Percentiles rank a stretch among this genome's conserved stretches.
phyloP scores from a whole-genome alignment of 345 rosid genomes.

The Acer negundo region DNA sequence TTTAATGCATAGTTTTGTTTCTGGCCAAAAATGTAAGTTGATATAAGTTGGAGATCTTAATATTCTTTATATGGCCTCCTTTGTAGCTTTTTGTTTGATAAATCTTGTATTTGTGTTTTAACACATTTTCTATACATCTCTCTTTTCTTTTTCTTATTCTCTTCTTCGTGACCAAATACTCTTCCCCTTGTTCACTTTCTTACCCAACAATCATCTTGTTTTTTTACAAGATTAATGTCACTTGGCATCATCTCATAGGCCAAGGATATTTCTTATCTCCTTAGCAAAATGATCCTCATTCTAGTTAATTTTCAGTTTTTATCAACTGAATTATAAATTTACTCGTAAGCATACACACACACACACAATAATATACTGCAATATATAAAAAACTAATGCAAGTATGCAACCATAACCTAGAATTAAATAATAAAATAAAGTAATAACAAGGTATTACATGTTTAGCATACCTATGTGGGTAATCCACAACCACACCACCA shows the following conservation, averaged over 20 bases:
- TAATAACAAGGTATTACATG: not conserved
- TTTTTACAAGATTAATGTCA: not conserved
- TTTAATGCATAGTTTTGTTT: not conserved
- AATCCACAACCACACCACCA: slow-evolving; percentile 91
- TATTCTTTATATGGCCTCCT: not conserved
- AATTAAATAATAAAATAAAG: not conserved
- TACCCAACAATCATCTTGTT: not conserved
- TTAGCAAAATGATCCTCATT: not conserved
- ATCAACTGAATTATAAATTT: not conserved
- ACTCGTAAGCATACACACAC: too few species aligned
- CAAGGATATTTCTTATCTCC: not conserved
- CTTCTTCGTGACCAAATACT: not conserved
- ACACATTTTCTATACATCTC: not conserved
- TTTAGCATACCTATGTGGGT: slow-evolving; percentile 75
- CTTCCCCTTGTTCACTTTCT: not conserved
- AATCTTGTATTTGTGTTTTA: not conserved
- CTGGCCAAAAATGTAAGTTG: not conserved
- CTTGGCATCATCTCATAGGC: not conserved
- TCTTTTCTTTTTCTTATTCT: too few species aligned
- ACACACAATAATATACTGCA: not conserved
- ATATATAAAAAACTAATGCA: not conserved
- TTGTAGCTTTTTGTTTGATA: not conserved
- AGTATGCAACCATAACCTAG: not conserved
- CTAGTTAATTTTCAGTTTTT: not conserved
- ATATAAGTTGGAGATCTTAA: not conserved